phyloP scores from a whole-genome alignment of 116 monocot species.

The Phalaenopsis hybrid region DNA sequence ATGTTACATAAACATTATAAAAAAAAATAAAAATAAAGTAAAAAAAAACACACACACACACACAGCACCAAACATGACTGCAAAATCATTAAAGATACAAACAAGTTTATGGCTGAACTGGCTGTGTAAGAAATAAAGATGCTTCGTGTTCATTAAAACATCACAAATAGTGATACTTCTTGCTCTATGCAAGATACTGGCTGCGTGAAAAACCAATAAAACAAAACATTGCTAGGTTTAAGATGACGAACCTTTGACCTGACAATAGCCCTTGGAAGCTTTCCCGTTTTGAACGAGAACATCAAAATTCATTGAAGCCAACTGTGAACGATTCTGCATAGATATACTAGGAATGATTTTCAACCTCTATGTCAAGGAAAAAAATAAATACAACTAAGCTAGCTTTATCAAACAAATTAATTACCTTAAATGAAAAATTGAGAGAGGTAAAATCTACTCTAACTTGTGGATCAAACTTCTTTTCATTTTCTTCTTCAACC shows the following conservation, averaged over 20 bases:
- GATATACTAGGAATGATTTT: not conserved
- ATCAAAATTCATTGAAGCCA: slow-evolving; percentile 68
- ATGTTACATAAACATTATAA: no score
- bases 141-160: not conserved
- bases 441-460: slow-evolving; percentile 50
- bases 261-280: slow-evolving; percentile 39
- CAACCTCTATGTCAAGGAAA: not conserved
- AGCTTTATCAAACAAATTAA: not conserved
- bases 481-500: slow-evolving; percentile 26
- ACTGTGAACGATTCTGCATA: slow-evolving; percentile 60
- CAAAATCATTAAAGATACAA: not conserved
- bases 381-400: not conserved
- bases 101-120: not conserved
- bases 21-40: no score
- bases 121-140: not conserved
- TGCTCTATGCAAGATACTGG: not conserved
- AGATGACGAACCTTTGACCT: slow-evolving; percentile 14
- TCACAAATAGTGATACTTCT: not conserved
- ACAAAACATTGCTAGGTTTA: not conserved
- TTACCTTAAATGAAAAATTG: slow-evolving; percentile 78
- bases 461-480: slow-evolving; percentile 23
- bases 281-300: slow-evolving; percentile 51
- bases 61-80: not conserved
- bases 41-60: not conserved
- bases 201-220: not conserved